Evolutionary conservation across 1,139 yeast genomes (phyloP).

Genomic region (Candida buenavistaensis): DNA sequence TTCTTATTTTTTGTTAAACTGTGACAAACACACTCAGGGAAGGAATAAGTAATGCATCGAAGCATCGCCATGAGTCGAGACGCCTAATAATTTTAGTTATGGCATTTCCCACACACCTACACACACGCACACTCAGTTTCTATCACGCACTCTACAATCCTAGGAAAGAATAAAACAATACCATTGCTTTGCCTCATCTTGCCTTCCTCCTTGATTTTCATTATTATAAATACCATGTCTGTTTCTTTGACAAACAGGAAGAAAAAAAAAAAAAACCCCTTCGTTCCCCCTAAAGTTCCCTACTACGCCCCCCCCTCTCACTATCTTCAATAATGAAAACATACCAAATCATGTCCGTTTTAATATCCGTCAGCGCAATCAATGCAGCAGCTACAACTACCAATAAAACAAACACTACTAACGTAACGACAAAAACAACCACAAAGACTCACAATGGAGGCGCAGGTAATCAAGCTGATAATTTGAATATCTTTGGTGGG

Average conservation of each 20-base stretch:
- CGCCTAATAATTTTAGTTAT: too few relatives aligned
- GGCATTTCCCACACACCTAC: neutral
- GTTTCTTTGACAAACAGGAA: too few relatives aligned
- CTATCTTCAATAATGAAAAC: neutral
- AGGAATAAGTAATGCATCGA: too few relatives aligned
- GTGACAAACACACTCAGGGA: too few relatives aligned
- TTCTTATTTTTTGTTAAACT: too few relatives aligned
- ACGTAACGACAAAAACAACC: neutral
- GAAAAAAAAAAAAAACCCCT: too few relatives aligned
- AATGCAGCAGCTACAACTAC: neutral
- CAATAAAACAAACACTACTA: slow-evolving; percentile 1
- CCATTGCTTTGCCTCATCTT: too few relatives aligned
- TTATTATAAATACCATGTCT: too few relatives aligned
- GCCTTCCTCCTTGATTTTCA: too few relatives aligned
- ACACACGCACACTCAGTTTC: neutral
- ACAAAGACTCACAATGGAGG: slow-evolving; percentile 2
- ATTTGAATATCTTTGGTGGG: slow-evolving; percentile 1
- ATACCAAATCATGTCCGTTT: neutral
- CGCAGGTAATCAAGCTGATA: neutral
- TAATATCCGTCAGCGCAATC: neutral
- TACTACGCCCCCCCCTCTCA: neutral
- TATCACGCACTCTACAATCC: neutral
- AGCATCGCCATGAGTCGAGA: too few relatives aligned
- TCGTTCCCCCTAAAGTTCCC: too few relatives aligned
- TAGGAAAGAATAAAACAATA: neutral